Evolutionary conservation across 2,329 filamentous ascomycete genomes (phyloP), one percentile per base, ranked within the genome.

Genomic region (Cordyceps fumosorosea): DNA sequence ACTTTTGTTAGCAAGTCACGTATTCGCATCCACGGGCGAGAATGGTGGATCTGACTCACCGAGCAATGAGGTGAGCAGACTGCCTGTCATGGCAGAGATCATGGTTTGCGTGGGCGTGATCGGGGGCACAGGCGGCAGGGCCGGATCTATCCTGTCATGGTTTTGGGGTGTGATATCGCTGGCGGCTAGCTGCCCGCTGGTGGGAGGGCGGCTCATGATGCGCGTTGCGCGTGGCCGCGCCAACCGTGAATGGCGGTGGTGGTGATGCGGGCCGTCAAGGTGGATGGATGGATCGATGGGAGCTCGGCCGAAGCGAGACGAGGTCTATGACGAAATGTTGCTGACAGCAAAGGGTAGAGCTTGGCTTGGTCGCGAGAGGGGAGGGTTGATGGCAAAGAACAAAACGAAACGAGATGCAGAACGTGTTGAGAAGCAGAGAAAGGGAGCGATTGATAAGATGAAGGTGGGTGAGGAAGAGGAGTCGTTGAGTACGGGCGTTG

Each of bases 61-160:
- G 48, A 98, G 83, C 29, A 98, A 76, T 22, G 92, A 95, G 10
- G 93, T 98, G 65, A 98, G 75, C 62, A 99, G 77, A 75, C 93
- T 98, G 64, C 95, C 95, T 60, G 89, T 89, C 67, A 93, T 90
- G 56, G 95, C 95, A 62, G 93, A 96, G 60, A 96, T 75, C 95
- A 99, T 99, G 79, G 93, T 95, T 78, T 98, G 93, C 14, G 83
- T 76, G 24, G 92, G 84, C 5, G 93, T 92, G 66, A 96, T 91
- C 65, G 93, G 87, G 29, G 81, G 75, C 44, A 80, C 76, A 7
- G 60, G 54, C 40, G 58, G 62, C 67, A 26, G 54, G 54, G 45
- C 59, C 53, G 69, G 66, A 32, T 67, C 66, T 63, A 72, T 64
- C 66, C 68, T 66, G 55, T 71, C 70, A 66, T 72, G 66, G 62